Percentiles rank a stretch among this genome's conserved stretches.
These are phyloP conservation scores for Plasmodium knowlesi DNA, from an alignment of 169 alveolate species.

Conservation along the genomic window DNA sequence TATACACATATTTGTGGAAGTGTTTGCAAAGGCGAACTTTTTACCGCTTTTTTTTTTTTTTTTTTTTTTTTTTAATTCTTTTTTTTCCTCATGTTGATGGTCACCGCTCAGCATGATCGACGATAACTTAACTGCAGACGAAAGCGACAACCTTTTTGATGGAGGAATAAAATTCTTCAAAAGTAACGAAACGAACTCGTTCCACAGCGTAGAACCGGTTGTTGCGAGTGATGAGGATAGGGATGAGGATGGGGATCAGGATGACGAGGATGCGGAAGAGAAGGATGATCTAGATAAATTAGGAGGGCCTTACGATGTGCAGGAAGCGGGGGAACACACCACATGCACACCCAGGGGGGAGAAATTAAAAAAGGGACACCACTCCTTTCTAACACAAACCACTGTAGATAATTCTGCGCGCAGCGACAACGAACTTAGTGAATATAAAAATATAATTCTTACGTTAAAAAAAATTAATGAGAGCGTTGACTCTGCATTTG, in stretches of 20 bases:
- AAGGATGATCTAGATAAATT: constrained; percentile 11
- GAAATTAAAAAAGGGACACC: not conserved
- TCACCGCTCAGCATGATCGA: not conserved
- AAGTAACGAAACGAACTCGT: constrained; percentile 24
- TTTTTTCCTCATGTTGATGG: not conserved
- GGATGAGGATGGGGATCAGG: too few species aligned
- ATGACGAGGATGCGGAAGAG: not conserved
- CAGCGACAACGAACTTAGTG: not conserved
- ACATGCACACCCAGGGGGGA: not conserved
- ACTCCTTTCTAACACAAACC: not conserved
- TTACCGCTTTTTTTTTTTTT: not conserved
- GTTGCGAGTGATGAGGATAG: constrained; percentile 29
- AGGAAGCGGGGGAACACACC: not conserved
- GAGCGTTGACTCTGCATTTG: constrained; percentile 1
- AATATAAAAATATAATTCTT: constrained; percentile 37
- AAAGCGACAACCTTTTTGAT: not conserved
- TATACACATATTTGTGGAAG: not conserved
- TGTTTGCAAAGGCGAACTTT: not conserved
- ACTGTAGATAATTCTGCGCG: not conserved
- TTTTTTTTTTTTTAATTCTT: not conserved
- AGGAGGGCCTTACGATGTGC: not conserved
- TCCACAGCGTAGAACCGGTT: constrained; percentile 26
- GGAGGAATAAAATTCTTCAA: not conserved
- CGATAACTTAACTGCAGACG: not conserved
- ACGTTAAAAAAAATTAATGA: constrained; percentile 36